These are phyloP conservation scores for Phytophthora tentaculata DNA, from an alignment of 352 stramenopile species.

Conservation along the genomic window DNA sequence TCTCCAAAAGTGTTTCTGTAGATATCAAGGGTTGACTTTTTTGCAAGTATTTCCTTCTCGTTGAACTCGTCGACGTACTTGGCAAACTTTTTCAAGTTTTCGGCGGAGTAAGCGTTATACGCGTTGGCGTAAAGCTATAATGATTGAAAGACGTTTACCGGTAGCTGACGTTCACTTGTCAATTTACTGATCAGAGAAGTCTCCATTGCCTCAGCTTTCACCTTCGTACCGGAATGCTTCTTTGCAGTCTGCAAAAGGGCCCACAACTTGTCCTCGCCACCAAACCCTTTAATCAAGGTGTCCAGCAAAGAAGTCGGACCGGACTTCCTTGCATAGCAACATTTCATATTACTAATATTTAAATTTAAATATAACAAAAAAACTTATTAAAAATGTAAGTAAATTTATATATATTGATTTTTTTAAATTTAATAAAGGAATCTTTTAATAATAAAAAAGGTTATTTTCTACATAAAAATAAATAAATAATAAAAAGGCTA, in stretches of 20 bases:
- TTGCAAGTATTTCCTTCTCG: neutral
- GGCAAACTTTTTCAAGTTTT: neutral
- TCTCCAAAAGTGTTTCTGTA: neutral
- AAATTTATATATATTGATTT: too few species aligned
- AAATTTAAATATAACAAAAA: too few species aligned
- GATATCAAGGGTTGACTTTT: neutral
- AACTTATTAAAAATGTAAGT: too few species aligned
- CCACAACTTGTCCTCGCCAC: neutral
- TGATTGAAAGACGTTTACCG: neutral
- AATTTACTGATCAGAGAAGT: neutral
- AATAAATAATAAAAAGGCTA: too few species aligned
- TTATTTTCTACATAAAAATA: too few species aligned
- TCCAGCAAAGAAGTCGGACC: neutral
- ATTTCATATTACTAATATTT: too few species aligned
- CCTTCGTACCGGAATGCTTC: neutral
- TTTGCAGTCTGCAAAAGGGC: neutral
- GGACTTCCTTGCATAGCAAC: too few species aligned
- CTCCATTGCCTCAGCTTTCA: neutral
- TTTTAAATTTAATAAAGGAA: too few species aligned
- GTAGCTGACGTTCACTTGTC: neutral
- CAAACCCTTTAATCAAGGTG: neutral
- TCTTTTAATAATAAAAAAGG: too few species aligned
- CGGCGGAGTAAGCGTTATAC: neutral
- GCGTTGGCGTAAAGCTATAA: neutral
- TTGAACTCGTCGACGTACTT: neutral